Evolutionary conservation across 1,139 yeast species (phyloP).

Genomic region (Scheffersomyces segobiensis): DNA sequence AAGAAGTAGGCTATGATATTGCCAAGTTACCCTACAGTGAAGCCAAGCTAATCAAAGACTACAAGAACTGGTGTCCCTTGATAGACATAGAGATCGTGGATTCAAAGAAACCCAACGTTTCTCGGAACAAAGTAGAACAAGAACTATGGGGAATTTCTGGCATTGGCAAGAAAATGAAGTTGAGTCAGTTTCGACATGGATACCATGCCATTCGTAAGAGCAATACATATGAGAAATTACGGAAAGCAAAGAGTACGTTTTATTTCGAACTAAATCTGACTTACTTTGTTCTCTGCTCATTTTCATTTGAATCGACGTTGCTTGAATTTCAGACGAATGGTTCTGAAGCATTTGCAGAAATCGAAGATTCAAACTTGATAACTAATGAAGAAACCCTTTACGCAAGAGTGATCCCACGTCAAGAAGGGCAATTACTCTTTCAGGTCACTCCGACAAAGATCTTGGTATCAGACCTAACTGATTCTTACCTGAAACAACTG

Average conservation of each 20-base stretch:
- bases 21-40: slow-evolving; percentile 7
- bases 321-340: slow-evolving; percentile 26
- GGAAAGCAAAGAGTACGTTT: slow-evolving; percentile 25
- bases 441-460: slow-evolving; percentile 12
- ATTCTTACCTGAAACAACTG: background rate
- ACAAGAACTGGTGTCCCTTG: slow-evolving; percentile 53
- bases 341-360: slow-evolving; percentile 25
- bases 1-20: slow-evolving; percentile 12
- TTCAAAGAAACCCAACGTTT: slow-evolving; percentile 18
- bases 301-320: slow-evolving; percentile 39
- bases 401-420: slow-evolving; percentile 8
- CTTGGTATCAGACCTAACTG: slow-evolving; percentile 11
- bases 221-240: slow-evolving; percentile 27
- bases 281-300: slow-evolving; percentile 34
- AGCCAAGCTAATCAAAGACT: slow-evolving; percentile 21
- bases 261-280: slow-evolving; percentile 15
- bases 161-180: slow-evolving; percentile 33
- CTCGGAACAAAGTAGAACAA: slow-evolving; percentile 22
- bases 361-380: slow-evolving; percentile 20
- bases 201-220: slow-evolving; percentile 24
- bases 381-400: slow-evolving; percentile 9
- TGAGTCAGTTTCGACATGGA: slow-evolving; percentile 44
- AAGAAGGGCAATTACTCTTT: slow-evolving; percentile 8
- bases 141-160: slow-evolving; percentile 55
- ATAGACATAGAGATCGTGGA: slow-evolving; percentile 42